Percentiles rank a stretch among this genome's conserved stretches.
These are phyloP conservation scores for Trichoderma polysporum DNA, from an alignment of 2,329 filamentous ascomycete genomes.

Conservation along the genomic window DNA sequence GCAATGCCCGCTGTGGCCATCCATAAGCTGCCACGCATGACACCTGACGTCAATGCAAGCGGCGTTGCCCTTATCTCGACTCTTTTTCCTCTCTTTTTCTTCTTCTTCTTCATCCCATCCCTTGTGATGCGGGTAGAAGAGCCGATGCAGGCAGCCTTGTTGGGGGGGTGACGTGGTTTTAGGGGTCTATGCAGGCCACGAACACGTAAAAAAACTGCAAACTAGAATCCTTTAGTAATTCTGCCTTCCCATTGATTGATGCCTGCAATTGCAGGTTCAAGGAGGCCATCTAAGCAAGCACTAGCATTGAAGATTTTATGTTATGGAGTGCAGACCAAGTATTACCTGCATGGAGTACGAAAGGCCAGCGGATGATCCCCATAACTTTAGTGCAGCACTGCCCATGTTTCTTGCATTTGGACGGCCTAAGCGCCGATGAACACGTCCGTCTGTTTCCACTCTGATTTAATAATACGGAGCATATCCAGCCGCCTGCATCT, in stretches of 20 bases:
- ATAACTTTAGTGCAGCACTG: slow-evolving; percentile 5
- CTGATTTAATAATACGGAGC: neutral
- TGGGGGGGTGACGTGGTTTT: slow-evolving; percentile 13
- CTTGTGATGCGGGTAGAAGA: slow-evolving; percentile 8
- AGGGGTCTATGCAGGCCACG: neutral
- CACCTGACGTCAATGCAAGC: slow-evolving; percentile 16
- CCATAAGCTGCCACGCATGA: slow-evolving; percentile 20
- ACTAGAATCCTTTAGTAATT: neutral
- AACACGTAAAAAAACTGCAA: too few relatives aligned
- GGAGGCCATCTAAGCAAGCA: neutral
- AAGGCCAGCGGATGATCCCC: slow-evolving; percentile 3
- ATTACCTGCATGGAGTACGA: neutral
- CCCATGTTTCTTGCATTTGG: slow-evolving; percentile 18
- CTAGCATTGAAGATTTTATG: neutral
- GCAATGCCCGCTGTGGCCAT: slow-evolving; percentile 16
- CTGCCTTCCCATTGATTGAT: neutral
- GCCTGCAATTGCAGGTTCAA: neutral
- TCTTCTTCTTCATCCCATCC: neutral
- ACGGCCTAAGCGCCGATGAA: neutral
- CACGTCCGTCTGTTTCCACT: neutral
- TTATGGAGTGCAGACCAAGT: neutral
- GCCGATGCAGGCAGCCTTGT: slow-evolving; percentile 1
- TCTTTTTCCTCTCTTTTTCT: neutral
- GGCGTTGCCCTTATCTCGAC: neutral
- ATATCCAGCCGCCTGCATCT: neutral